Evolutionary conservation across 1,139 yeast species (phyloP).

Genomic region (Pneumocystis oryctolagi): DNA sequence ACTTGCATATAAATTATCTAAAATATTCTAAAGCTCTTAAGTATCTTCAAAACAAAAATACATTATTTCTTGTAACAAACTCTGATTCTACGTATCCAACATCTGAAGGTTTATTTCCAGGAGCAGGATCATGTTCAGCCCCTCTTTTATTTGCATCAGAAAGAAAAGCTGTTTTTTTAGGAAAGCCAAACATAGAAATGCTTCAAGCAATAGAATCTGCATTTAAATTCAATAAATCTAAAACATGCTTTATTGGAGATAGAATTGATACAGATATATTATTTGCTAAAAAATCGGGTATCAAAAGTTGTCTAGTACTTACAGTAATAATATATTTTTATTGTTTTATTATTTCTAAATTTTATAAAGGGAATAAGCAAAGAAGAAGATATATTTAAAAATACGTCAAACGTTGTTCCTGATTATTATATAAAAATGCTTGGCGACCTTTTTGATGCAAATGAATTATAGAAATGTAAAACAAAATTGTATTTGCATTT

Average conservation of each 20-base stretch:
- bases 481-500: background rate
- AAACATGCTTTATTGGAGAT: conserved; percentile 89
- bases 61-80: conserved; percentile 84
- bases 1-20: conserved; percentile 59
- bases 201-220: conserved; percentile 74
- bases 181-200: conserved; percentile 85
- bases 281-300: conserved; percentile 76
- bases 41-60: conserved; percentile 51
- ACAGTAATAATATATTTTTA: conserved; percentile 24
- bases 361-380: conserved; percentile 55
- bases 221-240: conserved; percentile 40
- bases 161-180: conserved; percentile 65
- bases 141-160: conserved; percentile 65
- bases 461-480: background rate
- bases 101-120: conserved; percentile 71
- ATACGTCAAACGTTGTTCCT: conserved; percentile 38
- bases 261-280: conserved; percentile 87
- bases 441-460: conserved; percentile 58
- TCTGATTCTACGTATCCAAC: conserved; percentile 89
- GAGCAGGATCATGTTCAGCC: conserved; percentile 87
- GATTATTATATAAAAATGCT: conserved; percentile 55
- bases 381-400: conserved; percentile 40
- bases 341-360: background rate
- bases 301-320: conserved; percentile 68
- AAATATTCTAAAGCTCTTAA: conserved; percentile 71